Base-by-base conservation (phyloP, 768 basidiomycete genomes). In the Crassisporium funariophilum region DNA sequence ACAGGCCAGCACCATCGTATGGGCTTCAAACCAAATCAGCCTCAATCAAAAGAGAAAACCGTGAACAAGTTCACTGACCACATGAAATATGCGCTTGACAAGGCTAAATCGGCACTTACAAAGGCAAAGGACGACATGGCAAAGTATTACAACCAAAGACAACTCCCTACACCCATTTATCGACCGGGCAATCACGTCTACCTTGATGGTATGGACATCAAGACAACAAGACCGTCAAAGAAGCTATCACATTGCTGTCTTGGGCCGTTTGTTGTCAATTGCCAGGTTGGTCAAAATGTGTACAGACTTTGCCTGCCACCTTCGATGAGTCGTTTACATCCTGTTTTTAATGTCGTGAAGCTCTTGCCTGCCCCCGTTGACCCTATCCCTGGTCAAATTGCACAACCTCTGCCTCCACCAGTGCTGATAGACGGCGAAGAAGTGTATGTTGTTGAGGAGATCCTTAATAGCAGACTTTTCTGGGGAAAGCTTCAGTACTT, bases 1-100 rank as follows among this genome's bases (percentile, higher is more conserved):
- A 53, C 62, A 19, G 63, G 68, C 11, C 60, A 54, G 15, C 49
- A 67, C 39, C 64, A 64, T 1, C 41, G 48, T 19, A 47, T 47
- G 46, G 46, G 46, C 11, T 49, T 58, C n/a, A 33, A 57, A 6
- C 41, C 60, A n/a, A 45, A 60, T 31, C 31, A 41, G 1, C 41
- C 49, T 34, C 38, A 20, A 8, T 42, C 59, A 6, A 37, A 47
- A 23, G 53, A 53, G 17, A 40, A 50, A 13, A 23, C 42, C 5
- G 55, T 62, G 12, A 41, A 52, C 7, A 44, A 58, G 21, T 65
- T 54, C 44, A 49, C 53, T 0, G 43, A 56, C n/a, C 52, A 56
- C 39, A 57, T 62, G 53, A 43, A 47, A 29, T 10, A 31, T 1
- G 20, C 41, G 11, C 39, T 42, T 5, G 45, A 55, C 12, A 41